phyloP scores from a whole-genome alignment of 2,329 filamentous ascomycete genomes.

The Fonsecaea pugnacius region DNA sequence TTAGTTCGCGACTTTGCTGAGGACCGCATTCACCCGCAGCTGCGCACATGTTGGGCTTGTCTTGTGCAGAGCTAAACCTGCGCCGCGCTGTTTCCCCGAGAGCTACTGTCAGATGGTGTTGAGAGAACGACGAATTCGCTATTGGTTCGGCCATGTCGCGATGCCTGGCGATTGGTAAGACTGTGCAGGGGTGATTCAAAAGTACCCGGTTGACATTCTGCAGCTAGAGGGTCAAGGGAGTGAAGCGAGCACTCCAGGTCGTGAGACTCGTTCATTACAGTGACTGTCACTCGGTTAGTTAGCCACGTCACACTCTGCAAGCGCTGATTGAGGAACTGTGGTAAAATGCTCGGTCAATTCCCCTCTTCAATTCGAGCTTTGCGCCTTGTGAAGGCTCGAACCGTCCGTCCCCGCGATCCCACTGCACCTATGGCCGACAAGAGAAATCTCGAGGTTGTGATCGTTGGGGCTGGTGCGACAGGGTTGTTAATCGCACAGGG shows the following conservation, averaged over 20 bases:
- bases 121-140: not conserved
- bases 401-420: not conserved
- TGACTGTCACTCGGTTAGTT: not conserved
- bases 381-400: not conserved
- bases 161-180: not conserved
- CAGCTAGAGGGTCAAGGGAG: no score
- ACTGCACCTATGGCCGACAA: not conserved
- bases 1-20: not conserved
- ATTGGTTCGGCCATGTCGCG: not conserved
- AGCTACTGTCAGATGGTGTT: not conserved
- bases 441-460: conserved; percentile 14
- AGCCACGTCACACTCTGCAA: not conserved
- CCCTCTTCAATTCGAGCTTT: not conserved
- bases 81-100: not conserved
- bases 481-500: conserved; percentile 30
- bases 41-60: not conserved
- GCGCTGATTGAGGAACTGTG: not conserved
- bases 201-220: no score
- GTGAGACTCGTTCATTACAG: not conserved
- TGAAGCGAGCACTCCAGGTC: not conserved
- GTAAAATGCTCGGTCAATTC: not conserved
- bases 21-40: no score
- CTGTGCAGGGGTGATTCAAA: no score
- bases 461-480: conserved; percentile 24
- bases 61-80: not conserved